phyloP scores from a whole-genome alignment of 2,329 filamentous ascomycete species.

The Domatiomyces globalis region DNA sequence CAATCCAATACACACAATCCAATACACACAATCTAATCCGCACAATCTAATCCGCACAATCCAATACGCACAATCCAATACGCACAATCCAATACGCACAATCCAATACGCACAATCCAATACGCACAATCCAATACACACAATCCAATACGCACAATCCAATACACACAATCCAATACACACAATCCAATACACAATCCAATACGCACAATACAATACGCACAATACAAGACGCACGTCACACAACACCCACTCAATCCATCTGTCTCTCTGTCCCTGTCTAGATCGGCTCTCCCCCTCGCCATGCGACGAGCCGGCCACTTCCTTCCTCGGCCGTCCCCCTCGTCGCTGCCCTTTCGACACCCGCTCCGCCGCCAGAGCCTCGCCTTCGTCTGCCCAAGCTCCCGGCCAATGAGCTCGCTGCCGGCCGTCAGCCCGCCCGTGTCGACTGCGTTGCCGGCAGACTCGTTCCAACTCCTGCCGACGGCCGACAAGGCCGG shows the following conservation, averaged over 20 bases:
- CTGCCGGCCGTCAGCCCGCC: constrained; percentile 45
- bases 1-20: too few relatives aligned
- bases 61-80: too few relatives aligned
- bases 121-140: too few relatives aligned
- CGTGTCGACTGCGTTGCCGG: constrained; percentile 45
- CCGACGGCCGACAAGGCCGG: constrained; percentile 64
- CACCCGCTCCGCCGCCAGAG: background rate
- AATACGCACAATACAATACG: too few relatives aligned
- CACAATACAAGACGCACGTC: too few relatives aligned
- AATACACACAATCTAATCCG: too few relatives aligned
- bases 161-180: too few relatives aligned
- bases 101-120: too few relatives aligned
- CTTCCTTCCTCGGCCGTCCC: background rate
- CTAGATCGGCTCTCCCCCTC: background rate
- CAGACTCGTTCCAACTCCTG: constrained; percentile 76
- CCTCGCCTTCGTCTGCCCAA: constrained; percentile 1
- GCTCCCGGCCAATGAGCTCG: constrained; percentile 39
- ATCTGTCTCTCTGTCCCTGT: background rate
- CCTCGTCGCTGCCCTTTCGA: background rate
- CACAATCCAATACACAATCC: too few relatives aligned
- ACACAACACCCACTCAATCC: background rate
- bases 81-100: too few relatives aligned
- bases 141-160: too few relatives aligned
- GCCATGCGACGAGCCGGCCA: background rate
- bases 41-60: too few relatives aligned